phyloP scores from a whole-genome alignment of 169 alveolate genomes.

The Condylostoma magnum region DNA sequence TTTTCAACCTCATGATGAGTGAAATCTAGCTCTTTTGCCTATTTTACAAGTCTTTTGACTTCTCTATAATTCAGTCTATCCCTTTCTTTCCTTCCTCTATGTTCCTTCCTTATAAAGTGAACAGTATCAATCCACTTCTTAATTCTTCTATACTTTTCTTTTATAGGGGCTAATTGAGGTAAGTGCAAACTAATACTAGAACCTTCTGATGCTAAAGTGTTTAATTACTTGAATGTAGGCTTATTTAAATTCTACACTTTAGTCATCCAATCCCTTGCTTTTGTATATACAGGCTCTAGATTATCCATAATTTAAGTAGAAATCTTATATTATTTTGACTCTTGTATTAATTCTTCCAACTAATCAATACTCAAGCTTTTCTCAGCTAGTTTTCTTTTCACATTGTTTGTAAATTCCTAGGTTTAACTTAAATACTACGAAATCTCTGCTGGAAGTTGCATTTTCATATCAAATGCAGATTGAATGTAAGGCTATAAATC shows the following conservation, averaged over 20 bases:
- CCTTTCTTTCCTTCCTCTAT: neutral
- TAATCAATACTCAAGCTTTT: constrained; percentile 14
- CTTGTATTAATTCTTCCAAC: constrained; percentile 2
- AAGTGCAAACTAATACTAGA: neutral
- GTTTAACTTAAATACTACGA: neutral
- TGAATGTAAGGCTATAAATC: constrained; percentile 21
- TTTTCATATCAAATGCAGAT: constrained; percentile 16
- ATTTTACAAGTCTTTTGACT: constrained; percentile 7
- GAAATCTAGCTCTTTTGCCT: constrained; percentile 16
- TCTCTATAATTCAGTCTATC: neutral
- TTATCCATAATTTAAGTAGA: constrained; percentile 14
- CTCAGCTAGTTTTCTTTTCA: constrained; percentile 2
- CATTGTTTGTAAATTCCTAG: neutral
- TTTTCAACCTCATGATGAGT: constrained; percentile 19
- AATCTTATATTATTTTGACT: neutral
- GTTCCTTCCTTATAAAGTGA: neutral
- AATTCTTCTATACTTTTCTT: constrained; percentile 12
- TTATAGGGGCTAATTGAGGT: neutral
- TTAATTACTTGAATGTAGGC: constrained; percentile 22
- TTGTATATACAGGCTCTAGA: neutral
- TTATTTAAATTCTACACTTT: neutral
- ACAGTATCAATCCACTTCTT: constrained; percentile 23
- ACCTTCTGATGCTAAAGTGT: constrained; percentile 15
- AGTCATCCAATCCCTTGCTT: constrained; percentile 17
- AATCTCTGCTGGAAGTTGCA: constrained; percentile 23